Evolutionary conservation across 495 filamentous ascomycete species (phyloP), one percentile per base, ranked within the genome.

Genomic region (Aspergillus coremiiformis): DNA sequence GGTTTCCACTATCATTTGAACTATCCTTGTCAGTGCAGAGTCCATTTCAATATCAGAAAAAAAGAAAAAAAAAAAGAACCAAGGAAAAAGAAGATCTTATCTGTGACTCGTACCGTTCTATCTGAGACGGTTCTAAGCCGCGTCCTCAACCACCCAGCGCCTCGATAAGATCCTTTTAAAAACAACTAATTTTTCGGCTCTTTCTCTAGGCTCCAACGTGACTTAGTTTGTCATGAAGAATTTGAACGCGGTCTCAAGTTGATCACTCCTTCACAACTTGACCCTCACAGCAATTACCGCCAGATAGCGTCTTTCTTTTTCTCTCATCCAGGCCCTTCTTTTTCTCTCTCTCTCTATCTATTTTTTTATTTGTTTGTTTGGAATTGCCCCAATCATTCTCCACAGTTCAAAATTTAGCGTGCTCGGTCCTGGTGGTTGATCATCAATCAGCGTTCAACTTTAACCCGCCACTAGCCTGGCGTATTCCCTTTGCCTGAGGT

Each of bases 391-490:
- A 49, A 21, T 29, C 51, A 14, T 44, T 39, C 52, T 49, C 52
- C 52, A 54, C 52, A 44, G 46, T 49, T 54, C 46, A 39, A 26
- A 27, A 11, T 35, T 52, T 54, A 54, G 52, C 52, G 51, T 44
- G 32, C 37, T 49, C 19, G 46, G 21, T 54, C 32, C 29, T 44
- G 27, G n/a, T n/a, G n/a, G 27, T 27, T 49, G 47, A 49, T 49
- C 47, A 39, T 41, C 47, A 42, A 44, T 49, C 39, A 39, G 39
- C 26, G 49, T 44, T 10, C 35, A 43, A 44, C 46, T 52, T 23
- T 19, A 39, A 49, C 35, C 52, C 46, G 46, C 24, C 37, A 44
- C 37, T 39, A 49, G 47, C 52, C 52, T 26, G 52, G 24, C 44
- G 39, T 27, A 20, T 27, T 41, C 39, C 24, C 41, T 20, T 19